Conservation (phyloP, 2,329 filamentous ascomycete genomes). For the Curvularia spicifera region DNA sequence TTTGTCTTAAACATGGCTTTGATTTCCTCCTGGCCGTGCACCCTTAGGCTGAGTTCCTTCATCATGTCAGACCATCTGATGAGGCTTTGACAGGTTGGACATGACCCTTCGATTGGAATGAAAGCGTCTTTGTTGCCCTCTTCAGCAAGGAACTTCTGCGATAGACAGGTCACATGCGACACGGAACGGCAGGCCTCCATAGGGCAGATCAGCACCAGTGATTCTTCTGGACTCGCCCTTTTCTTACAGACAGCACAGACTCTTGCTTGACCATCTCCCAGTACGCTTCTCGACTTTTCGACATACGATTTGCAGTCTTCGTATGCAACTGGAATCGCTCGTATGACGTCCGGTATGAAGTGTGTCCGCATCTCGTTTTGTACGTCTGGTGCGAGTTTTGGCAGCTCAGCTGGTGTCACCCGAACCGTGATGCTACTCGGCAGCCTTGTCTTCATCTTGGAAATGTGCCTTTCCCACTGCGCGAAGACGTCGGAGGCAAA, state of each 20-base stretch:
- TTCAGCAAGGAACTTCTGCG: conserved; percentile 57
- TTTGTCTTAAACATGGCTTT: conserved; percentile 69
- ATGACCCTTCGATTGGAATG: conserved; percentile 71
- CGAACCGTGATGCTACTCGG: conserved; percentile 37
- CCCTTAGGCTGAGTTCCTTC: conserved; percentile 78
- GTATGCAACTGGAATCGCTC: conserved; percentile 61
- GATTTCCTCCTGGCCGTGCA: conserved; percentile 72
- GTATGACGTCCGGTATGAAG: conserved; percentile 41
- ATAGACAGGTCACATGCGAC: conserved; percentile 65
- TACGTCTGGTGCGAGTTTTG: conserved; percentile 27
- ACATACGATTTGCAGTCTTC: conserved; percentile 56
- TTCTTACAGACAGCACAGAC: conserved; percentile 60
- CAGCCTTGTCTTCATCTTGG: conserved; percentile 35
- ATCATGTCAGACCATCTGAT: conserved; percentile 79
- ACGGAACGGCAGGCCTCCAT: conserved; percentile 55
- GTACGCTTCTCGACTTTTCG: conserved; percentile 55
- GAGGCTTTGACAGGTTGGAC: conserved; percentile 69
- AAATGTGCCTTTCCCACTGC: conserved; percentile 67
- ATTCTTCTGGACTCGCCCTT: conserved; percentile 45
- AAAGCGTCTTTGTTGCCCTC: conserved; percentile 52
- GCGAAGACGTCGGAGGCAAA: conserved; percentile 73
- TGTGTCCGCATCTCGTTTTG: conserved; percentile 29
- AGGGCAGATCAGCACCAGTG: conserved; percentile 61
- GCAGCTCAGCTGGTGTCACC: conserved; percentile 40
- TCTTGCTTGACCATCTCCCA: conserved; percentile 19